Percentiles rank a stretch among this genome's conserved stretches.
Evolutionary conservation across 2,329 filamentous ascomycete species (phyloP).

Genomic region (Calonectria pteridis): DNA sequence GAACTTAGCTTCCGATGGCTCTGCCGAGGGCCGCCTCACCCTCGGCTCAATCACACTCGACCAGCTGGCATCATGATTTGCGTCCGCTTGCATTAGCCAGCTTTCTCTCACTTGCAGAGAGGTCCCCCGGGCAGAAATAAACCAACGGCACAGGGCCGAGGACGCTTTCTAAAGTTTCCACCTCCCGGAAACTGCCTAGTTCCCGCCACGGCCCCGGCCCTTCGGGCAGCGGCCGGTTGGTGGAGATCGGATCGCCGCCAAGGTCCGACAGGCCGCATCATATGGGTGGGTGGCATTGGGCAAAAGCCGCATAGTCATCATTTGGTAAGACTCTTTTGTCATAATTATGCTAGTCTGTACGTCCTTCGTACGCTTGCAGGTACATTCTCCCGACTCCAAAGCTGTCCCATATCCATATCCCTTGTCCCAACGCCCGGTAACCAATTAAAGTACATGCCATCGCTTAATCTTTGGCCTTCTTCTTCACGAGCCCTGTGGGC

Average conservation of each 20-base stretch:
- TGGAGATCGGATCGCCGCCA: slow-evolving; percentile 13
- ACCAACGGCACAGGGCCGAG: background rate
- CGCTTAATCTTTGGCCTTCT: slow-evolving; percentile 63
- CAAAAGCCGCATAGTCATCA: background rate
- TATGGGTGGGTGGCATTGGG: background rate
- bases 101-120: background rate
- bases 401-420: slow-evolving; percentile 3
- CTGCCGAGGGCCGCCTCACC: background rate
- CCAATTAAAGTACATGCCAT: slow-evolving; percentile 17
- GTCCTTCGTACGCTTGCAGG: background rate
- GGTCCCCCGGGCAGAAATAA: background rate
- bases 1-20: background rate
- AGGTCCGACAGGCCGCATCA: background rate
- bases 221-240: background rate
- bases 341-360: background rate
- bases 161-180: background rate
- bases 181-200: slow-evolving; percentile 9
- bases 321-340: background rate
- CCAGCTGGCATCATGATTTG: background rate
- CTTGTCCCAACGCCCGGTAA: slow-evolving; percentile 25
- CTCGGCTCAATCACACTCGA: background rate
- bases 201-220: slow-evolving; percentile 4
- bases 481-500: slow-evolving; percentile 62
- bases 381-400: slow-evolving; percentile 32
- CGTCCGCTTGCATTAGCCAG: background rate